phyloP scores from a whole-genome alignment of 2,329 filamentous ascomycete species.

The Zymoseptoria passerinii region DNA sequence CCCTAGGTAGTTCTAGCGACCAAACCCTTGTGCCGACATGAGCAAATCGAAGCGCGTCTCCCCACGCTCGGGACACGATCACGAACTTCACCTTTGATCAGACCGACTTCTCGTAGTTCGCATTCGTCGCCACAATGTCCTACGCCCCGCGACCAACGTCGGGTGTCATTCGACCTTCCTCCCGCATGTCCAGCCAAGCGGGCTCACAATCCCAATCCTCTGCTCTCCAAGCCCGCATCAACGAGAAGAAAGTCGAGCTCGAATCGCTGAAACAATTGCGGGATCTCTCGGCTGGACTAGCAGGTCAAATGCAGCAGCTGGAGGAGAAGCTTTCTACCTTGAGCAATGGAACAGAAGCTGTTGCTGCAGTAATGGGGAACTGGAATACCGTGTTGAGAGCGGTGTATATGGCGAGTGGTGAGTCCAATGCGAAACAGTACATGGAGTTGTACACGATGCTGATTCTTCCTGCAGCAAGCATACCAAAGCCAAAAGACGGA shows the following conservation, averaged over 20 bases:
- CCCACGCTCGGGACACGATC: not conserved
- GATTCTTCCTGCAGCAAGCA: conserved; percentile 44
- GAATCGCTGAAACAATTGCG: conserved; percentile 70
- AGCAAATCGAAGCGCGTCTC: not conserved
- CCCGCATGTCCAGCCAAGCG: conserved; percentile 14
- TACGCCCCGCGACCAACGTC: conserved; percentile 33
- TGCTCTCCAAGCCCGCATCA: conserved; percentile 64
- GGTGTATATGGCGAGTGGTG: conserved; percentile 82
- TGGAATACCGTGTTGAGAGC: conserved; percentile 81
- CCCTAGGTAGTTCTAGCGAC: too few relatives aligned
- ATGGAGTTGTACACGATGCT: conserved; percentile 20
- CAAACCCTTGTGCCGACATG: too few relatives aligned
- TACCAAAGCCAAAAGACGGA: conserved; percentile 51
- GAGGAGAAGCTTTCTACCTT: conserved; percentile 70
- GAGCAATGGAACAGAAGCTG: conserved; percentile 75
- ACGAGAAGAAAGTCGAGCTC: conserved; percentile 77
- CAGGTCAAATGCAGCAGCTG: conserved; percentile 72
- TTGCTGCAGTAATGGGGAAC: conserved; percentile 75
- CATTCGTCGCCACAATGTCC: conserved; percentile 23
- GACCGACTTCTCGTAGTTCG: not conserved
- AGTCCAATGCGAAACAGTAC: conserved; percentile 8
- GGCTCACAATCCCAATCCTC: conserved; percentile 48
- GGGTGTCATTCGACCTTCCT: conserved; percentile 42
- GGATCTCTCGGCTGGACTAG: conserved; percentile 69
- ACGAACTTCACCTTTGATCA: not conserved